phyloP scores from a whole-genome alignment of 2,329 filamentous ascomycete species.

The Cladorrhinum sp. region DNA sequence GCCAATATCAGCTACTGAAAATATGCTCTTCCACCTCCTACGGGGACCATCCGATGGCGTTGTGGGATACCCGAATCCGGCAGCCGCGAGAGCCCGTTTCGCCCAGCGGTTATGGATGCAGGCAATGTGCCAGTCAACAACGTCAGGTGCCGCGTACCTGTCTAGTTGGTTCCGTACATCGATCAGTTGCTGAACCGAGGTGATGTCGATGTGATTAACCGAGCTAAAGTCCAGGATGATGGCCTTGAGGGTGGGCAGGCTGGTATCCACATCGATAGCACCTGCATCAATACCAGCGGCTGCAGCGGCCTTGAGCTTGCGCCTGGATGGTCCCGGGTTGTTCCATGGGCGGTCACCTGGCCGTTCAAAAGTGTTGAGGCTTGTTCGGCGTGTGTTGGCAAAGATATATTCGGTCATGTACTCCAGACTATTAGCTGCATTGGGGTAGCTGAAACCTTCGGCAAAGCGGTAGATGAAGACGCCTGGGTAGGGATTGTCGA shows the following conservation, averaged over 20 bases:
- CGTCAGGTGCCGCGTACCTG: constrained; percentile 72
- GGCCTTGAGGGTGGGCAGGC: constrained; percentile 48
- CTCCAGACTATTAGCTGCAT: constrained; percentile 84
- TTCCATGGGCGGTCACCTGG: constrained; percentile 90
- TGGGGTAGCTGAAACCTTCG: constrained; percentile 95
- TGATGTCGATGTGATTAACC: constrained; percentile 92
- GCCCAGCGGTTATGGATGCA: constrained; percentile 93
- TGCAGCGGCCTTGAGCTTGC: constrained; percentile 31
- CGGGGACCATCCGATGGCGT: constrained; percentile 48
- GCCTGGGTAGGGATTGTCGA: constrained; percentile 83
- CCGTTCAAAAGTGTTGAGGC: constrained; percentile 60
- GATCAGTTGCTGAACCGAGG: constrained; percentile 86
- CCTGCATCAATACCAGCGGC: constrained; percentile 20
- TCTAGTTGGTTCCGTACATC: constrained; percentile 94
- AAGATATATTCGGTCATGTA: constrained; percentile 69
- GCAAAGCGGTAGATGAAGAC: constrained; percentile 95
- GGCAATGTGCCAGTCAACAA: constrained; percentile 95
- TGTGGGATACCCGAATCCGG: constrained; percentile 83
- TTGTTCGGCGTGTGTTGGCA: constrained; percentile 71
- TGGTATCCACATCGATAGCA: constrained; percentile 21
- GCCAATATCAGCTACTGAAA: constrained; percentile 82
- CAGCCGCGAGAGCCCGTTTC: constrained; percentile 81
- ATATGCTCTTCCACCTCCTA: constrained; percentile 88
- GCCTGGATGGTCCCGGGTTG: constrained; percentile 71
- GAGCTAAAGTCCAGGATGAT: constrained; percentile 90